These are phyloP conservation scores for Gossypium turneri DNA, from an alignment of 345 rosid species.

Conservation along the genomic window DNA sequence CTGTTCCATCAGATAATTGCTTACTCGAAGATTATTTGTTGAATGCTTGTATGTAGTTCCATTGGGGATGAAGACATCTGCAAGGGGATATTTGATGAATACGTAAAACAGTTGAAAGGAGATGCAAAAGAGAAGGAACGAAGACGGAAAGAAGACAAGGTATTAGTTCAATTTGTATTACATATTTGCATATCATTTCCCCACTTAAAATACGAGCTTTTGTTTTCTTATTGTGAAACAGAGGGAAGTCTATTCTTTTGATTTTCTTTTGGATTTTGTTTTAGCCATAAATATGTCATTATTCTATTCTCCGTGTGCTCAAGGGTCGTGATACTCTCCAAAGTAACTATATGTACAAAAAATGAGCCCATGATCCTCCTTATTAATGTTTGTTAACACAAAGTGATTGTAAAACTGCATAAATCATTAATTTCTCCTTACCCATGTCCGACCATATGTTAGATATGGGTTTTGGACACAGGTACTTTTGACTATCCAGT, in stretches of 20 bases:
- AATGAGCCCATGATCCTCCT: background rate
- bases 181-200: background rate
- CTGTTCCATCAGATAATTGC: slow-evolving; percentile 3
- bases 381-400: background rate
- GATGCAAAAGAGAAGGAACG: slow-evolving; percentile 54
- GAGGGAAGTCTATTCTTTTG: background rate
- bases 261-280: background rate
- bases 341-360: too few relatives aligned
- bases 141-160: slow-evolving; percentile 71
- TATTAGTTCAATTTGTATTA: slow-evolving; percentile 22
- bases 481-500: background rate
- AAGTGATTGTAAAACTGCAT: background rate
- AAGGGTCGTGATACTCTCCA: background rate
- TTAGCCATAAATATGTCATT: background rate
- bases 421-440: background rate
- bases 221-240: background rate
- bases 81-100: slow-evolving; percentile 65
- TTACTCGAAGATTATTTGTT: slow-evolving; percentile 13
- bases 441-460: background rate
- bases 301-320: background rate
- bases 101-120: slow-evolving; percentile 57
- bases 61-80: slow-evolving; percentile 69
- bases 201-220: background rate
- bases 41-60: slow-evolving; percentile 42
- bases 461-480: background rate